Base-by-base conservation (phyloP, 2,329 filamentous ascomycete species). In the Aspergillus sp. region DNA sequence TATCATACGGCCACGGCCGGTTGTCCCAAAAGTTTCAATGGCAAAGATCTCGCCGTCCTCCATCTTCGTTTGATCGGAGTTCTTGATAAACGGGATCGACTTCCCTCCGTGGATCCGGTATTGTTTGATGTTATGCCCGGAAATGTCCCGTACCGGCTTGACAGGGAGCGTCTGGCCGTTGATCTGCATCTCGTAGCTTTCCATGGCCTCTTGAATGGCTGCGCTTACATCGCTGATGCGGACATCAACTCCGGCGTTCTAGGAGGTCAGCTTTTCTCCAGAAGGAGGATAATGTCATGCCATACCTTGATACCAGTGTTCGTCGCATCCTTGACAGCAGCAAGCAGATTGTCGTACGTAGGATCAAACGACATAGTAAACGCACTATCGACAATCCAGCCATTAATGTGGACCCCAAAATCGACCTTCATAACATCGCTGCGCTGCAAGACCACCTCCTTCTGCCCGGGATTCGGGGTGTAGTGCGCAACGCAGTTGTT, bases 341-440 rank as follows among this genome's bases (percentile, higher is more conserved):
- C 68, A 24, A 86, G 71, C 16, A 86, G 67, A 49, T 78, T 78
- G 58, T 86, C 79, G 56, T 83, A 86, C 45, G 69, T 71, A 15
- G 72, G 74, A 49, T 86, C 78, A 49, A 82, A 86, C 1, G 80
- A 68, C 58, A 86, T 67, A 14, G 82, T 86, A 53, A 86, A 86
- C 11, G 82, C 82, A 43, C 76, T 81, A 64, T 86, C 82, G 35
- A 86, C 80, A 48, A 86, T 86, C 42, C 75, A 70, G 4, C 82
- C 82, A 49, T 80, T 82, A 47, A 86, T 69, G 54, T 86, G 82
- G 15, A 86, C 82, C 32, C 82, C 82, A 47, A 86, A 81, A 49
- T 86, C 82, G 5, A 86, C 76, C 60, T 84, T 86, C 71, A 86
- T 72, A 27, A 89, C 81, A 51, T 93, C 83, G 40, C 75, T 72